Conservation (phyloP, 2,329 filamentous ascomycete species). For the Epichloe glyceriae region DNA sequence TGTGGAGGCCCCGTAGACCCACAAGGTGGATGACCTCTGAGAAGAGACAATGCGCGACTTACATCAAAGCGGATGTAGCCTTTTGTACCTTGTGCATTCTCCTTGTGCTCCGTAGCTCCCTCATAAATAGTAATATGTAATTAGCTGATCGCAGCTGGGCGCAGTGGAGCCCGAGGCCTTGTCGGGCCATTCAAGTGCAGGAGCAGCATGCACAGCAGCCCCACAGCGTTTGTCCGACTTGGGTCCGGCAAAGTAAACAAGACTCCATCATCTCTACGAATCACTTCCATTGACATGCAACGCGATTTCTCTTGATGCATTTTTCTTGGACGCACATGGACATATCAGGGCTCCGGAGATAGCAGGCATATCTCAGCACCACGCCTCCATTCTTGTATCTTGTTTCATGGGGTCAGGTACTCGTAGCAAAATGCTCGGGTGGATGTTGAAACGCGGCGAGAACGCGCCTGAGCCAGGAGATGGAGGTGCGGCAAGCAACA, state of each 20-base stretch:
- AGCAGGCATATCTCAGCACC: neutral
- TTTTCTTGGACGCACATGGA: neutral
- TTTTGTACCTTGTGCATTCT: too few species aligned
- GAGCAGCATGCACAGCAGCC: neutral
- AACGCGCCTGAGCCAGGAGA: conserved; percentile 22
- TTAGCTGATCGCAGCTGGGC: too few species aligned
- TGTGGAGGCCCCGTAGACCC: too few species aligned
- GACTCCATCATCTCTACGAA: too few species aligned
- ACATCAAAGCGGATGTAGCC: too few species aligned
- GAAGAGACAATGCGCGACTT: too few species aligned
- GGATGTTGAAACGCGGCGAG: conserved; percentile 39
- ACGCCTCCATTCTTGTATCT: neutral
- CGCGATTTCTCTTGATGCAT: neutral
- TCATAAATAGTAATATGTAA: too few species aligned
- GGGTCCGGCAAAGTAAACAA: neutral
- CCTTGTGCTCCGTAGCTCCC: too few species aligned
- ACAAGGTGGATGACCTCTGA: too few species aligned
- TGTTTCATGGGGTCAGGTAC: neutral
- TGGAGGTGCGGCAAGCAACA: conserved; percentile 9
- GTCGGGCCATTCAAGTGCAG: too few species aligned
- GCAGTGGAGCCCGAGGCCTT: too few species aligned
- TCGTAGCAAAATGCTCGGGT: conserved; percentile 37
- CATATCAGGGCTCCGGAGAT: neutral
- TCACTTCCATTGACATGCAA: neutral
- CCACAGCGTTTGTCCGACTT: neutral